A percentile compares a stretch with the other conserved stretches of the same genome.
These are phyloP conservation scores for Cladosporium sp. DNA, from an alignment of 2,329 filamentous ascomycete genomes.

Conservation along the genomic window DNA sequence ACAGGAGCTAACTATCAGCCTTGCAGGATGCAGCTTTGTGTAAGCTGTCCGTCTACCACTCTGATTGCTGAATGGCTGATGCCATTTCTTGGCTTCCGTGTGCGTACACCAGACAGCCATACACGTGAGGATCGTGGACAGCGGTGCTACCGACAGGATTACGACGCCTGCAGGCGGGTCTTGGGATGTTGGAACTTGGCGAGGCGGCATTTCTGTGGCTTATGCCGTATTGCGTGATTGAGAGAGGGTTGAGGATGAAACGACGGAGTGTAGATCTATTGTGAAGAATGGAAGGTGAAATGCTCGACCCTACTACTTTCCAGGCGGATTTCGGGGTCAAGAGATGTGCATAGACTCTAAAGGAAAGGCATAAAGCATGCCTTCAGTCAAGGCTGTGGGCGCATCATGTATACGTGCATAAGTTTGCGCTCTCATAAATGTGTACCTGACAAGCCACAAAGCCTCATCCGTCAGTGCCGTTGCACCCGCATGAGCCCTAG, in stretches of 20 bases:
- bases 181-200: background rate
- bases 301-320: too few relatives aligned
- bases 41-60: background rate
- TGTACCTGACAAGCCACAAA: background rate
- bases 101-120: background rate
- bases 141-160: background rate
- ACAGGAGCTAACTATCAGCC: too few relatives aligned
- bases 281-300: background rate
- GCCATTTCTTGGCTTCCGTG: background rate
- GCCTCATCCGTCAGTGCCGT: background rate
- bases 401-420: too few relatives aligned
- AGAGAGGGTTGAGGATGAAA: too few relatives aligned
- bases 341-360: too few relatives aligned
- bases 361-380: too few relatives aligned
- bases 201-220: too few relatives aligned
- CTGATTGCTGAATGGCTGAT: background rate
- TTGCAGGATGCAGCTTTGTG: conserved; percentile 7
- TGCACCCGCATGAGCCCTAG: background rate
- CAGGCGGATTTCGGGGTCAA: too few relatives aligned
- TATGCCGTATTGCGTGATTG: too few relatives aligned
- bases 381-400: too few relatives aligned
- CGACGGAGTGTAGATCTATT: background rate
- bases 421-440: too few relatives aligned
- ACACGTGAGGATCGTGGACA: background rate
- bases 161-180: background rate